These are phyloP conservation scores for Persicaria maculosa DNA, from an alignment of 148 eudicot genomes.

Conservation along the genomic window DNA sequence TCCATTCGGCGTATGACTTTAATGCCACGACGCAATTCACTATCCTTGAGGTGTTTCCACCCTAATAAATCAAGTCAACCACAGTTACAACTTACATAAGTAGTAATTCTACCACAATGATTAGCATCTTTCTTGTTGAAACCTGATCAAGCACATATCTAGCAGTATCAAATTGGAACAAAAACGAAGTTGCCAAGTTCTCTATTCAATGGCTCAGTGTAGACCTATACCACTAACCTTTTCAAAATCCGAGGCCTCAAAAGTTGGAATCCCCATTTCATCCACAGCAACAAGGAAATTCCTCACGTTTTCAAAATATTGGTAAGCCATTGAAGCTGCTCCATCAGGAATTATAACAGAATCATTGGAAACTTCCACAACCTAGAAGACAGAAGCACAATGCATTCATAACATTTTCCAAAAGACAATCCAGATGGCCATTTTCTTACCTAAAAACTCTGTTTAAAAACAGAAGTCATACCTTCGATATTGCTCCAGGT, in stretches of 20 bases:
- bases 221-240: conserved; percentile 4
- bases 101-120: neutral
- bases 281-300: conserved; percentile 9
- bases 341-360: conserved; percentile 33
- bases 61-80: conserved; percentile 31
- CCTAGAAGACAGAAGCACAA: conserved; percentile 27
- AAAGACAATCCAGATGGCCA: neutral
- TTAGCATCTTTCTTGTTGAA: neutral
- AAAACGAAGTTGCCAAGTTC: neutral
- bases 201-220: neutral
- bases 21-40: conserved; percentile 75
- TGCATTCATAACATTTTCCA: neutral
- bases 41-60: conserved; percentile 79
- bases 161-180: neutral
- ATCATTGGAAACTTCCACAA: conserved; percentile 71
- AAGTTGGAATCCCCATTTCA: conserved; percentile 14
- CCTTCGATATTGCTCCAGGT: conserved; percentile 71
- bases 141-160: neutral
- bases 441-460: neutral
- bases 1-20: conserved; percentile 65
- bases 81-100: neutral
- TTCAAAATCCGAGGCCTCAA: conserved; percentile 16
- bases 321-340: conserved; percentile 12
- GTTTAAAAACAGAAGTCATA: conserved; percentile 9
- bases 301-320: conserved; percentile 13